Evolutionary conservation across 164 flowering plant species (phyloP).

Genomic region (Platanus orientalis): DNA sequence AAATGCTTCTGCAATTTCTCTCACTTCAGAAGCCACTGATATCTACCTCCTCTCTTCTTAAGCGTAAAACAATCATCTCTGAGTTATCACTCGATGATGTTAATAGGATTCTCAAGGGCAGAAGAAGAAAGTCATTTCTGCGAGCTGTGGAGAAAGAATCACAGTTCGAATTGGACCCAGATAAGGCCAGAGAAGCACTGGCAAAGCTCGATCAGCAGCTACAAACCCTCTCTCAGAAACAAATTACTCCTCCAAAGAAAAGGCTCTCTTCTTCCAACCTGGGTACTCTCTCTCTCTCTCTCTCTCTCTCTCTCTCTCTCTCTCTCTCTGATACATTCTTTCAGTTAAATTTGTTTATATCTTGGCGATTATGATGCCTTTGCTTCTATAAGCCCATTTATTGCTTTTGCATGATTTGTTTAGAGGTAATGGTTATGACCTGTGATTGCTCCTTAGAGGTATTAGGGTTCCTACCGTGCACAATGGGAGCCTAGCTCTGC

Average conservation of each 20-base stretch:
- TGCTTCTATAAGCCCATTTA: background rate
- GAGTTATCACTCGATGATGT: background rate
- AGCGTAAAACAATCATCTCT: background rate
- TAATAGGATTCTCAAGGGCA: background rate
- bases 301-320: background rate
- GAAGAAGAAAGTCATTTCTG: constrained; percentile 9
- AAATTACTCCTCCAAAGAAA: constrained; percentile 30
- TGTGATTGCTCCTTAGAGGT: no score
- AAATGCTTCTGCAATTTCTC: constrained; percentile 22
- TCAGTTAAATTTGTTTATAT: background rate
- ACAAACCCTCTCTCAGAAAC: constrained; percentile 43
- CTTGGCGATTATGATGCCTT: background rate
- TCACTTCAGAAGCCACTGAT: constrained; percentile 8
- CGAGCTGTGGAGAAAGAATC: constrained; percentile 46
- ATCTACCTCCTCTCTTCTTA: background rate
- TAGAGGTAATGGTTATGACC: no score
- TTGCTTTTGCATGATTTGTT: background rate
- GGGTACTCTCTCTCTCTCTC: background rate
- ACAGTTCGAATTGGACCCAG: constrained; percentile 55
- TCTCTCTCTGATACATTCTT: background rate
- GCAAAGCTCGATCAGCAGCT: constrained; percentile 61
- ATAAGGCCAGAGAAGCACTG: constrained; percentile 64
- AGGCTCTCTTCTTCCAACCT: constrained; percentile 17
- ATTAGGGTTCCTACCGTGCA: no score
- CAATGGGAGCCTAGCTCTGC: background rate